Percentiles rank a stretch among this genome's conserved stretches.
phyloP scores from a whole-genome alignment of 2,329 filamentous ascomycete species.

The Akanthomyces muscarius region DNA sequence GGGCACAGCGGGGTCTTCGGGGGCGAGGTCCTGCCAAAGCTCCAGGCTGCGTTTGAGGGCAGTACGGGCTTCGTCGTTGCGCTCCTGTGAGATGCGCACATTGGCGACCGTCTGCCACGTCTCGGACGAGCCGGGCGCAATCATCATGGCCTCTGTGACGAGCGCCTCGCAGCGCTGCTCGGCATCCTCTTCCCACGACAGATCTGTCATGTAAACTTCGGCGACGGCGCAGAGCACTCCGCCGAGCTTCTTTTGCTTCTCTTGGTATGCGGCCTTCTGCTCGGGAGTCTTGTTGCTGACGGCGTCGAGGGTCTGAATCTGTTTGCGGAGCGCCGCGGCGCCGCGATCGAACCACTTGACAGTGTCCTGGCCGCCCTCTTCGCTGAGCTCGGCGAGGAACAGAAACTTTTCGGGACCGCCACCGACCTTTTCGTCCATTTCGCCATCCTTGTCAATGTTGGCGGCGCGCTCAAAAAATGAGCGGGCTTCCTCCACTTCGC shows the following conservation, averaged over 20 bases:
- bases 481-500: constrained; percentile 73
- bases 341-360: constrained; percentile 67
- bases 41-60: constrained; percentile 76
- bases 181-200: constrained; percentile 88
- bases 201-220: constrained; percentile 98
- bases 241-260: constrained; percentile 75
- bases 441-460: constrained; percentile 71
- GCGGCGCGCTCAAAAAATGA: constrained; percentile 70
- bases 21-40: constrained; percentile 75
- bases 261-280: constrained; percentile 48
- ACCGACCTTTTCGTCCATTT: constrained; percentile 64
- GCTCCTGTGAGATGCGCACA: constrained; percentile 83
- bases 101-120: constrained; percentile 95
- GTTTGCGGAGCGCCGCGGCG: constrained; percentile 65
- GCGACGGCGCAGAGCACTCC: constrained; percentile 91
- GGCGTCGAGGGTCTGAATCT: constrained; percentile 62
- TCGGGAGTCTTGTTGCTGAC: constrained; percentile 34
- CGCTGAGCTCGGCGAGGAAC: constrained; percentile 86
- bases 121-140: constrained; percentile 77
- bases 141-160: constrained; percentile 83
- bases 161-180: constrained; percentile 83
- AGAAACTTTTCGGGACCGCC: constrained; percentile 92
- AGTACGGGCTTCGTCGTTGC: constrained; percentile 72
- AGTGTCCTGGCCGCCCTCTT: constrained; percentile 62
- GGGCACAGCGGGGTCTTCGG: constrained; percentile 68